Percentiles rank a stretch among this genome's conserved stretches.
Evolutionary conservation across 2,329 filamentous ascomycete genomes (phyloP).

Genomic region (Tolypocladium guangdongense): DNA sequence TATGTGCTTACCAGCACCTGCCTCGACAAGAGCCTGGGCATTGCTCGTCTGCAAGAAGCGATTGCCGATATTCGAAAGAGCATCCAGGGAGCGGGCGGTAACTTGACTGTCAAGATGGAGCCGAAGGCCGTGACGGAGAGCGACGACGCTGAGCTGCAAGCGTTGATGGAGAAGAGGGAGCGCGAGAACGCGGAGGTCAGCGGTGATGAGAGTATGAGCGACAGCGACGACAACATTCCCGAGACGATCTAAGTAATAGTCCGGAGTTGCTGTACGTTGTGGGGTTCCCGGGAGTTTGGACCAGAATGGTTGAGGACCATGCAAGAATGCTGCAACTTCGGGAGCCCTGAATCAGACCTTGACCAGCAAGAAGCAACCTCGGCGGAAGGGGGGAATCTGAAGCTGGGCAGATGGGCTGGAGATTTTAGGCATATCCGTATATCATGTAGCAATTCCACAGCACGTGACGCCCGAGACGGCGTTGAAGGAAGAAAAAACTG

Average conservation of each 20-base stretch:
- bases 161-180: slow-evolving; percentile 98
- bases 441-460: slow-evolving; percentile 1
- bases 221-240: slow-evolving; percentile 74
- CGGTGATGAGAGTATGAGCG: slow-evolving; percentile 91
- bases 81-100: slow-evolving; percentile 69
- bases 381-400: not conserved
- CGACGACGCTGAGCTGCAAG: slow-evolving; percentile 92
- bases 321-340: not conserved
- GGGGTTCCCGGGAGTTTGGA: not conserved
- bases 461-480: slow-evolving; percentile 2
- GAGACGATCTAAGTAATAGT: slow-evolving; percentile 23
- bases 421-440: not conserved
- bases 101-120: slow-evolving; percentile 90
- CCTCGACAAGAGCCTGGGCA: slow-evolving; percentile 82
- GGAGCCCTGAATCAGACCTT: not conserved
- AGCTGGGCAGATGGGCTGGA: not conserved
- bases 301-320: not conserved
- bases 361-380: not conserved
- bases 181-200: slow-evolving; percentile 96
- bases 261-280: not conserved
- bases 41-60: slow-evolving; percentile 73
- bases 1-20: slow-evolving; percentile 96
- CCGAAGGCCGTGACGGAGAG: slow-evolving; percentile 98
- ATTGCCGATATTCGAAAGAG: slow-evolving; percentile 76
- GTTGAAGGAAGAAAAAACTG: not conserved